Evolutionary conservation across 2,329 filamentous ascomycete species (phyloP).

Genomic region (Fusarium burgessii): DNA sequence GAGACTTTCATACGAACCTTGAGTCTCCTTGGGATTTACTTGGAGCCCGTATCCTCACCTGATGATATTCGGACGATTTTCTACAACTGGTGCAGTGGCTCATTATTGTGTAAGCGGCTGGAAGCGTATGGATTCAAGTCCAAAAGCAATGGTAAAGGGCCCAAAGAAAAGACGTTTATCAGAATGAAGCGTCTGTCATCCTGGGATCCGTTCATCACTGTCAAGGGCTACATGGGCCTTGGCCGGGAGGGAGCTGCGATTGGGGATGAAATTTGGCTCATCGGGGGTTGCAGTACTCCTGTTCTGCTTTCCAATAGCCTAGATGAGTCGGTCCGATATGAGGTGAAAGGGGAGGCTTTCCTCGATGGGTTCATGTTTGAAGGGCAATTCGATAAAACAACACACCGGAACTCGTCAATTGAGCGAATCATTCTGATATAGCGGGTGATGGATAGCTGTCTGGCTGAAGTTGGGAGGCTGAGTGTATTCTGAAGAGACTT

Average conservation of each 20-base stretch:
- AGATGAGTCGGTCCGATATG: not conserved
- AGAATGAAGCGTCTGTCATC: not conserved
- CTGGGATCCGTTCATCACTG: not conserved
- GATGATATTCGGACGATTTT: not conserved
- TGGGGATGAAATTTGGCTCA: not conserved
- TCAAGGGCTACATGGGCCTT: not conserved
- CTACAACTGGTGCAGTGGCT: not conserved
- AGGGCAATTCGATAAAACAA: not conserved
- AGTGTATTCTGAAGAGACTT: too few species aligned
- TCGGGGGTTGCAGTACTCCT: not conserved
- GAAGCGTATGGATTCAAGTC: not conserved
- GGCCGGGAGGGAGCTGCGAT: not conserved
- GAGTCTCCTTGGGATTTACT: not conserved
- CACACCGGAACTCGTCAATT: not conserved
- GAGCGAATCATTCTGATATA: not conserved
- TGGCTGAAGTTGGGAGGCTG: not conserved
- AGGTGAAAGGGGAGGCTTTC: not conserved
- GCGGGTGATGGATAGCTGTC: not conserved
- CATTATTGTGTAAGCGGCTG: not conserved
- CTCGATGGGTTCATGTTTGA: not conserved
- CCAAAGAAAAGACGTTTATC: not conserved
- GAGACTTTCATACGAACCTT: not conserved
- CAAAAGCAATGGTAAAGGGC: not conserved
- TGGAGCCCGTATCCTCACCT: not conserved
- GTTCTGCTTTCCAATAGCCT: not conserved